A percentile compares a stretch with the other conserved stretches of the same genome.
Conservation (phyloP, 306 rosid genomes). For the Vicia faba region DNA sequence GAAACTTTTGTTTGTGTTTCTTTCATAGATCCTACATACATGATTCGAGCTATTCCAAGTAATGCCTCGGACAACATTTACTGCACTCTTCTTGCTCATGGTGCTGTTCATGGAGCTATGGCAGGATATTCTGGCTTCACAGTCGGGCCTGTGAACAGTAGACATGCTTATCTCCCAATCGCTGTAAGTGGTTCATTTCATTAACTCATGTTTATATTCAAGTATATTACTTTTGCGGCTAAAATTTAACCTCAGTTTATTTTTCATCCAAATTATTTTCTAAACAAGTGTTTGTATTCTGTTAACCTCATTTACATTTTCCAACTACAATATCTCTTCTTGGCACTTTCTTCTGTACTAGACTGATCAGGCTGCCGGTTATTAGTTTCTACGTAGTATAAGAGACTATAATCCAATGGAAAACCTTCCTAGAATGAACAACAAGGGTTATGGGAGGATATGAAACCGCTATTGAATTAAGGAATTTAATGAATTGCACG, state of each 20-base stretch:
- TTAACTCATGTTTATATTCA: conserved; percentile 25
- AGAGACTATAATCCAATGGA: not conserved
- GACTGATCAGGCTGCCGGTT: not conserved
- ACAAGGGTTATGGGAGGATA: not conserved
- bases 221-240: not conserved
- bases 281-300: not conserved
- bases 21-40: conserved; percentile 89
- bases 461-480: conserved; percentile 2
- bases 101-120: conserved; percentile 98
- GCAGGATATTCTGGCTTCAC: conserved; percentile 95
- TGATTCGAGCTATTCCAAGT: conserved; percentile 98
- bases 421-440: not conserved
- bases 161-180: conserved; percentile 90
- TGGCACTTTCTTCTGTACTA: not conserved
- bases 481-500: not conserved
- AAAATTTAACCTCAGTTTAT: not conserved
- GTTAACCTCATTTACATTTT: not conserved
- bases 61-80: conserved; percentile 91
- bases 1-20: conserved; percentile 19
- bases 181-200: conserved; percentile 60
- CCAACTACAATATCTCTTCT: not conserved
- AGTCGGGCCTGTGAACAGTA: conserved; percentile 83
- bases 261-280: conserved; percentile 3
- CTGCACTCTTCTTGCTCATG: conserved; percentile 96
- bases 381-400: not conserved